Base-by-base conservation (phyloP, 2,329 filamentous ascomycete species). In the Tothia fuscella region DNA sequence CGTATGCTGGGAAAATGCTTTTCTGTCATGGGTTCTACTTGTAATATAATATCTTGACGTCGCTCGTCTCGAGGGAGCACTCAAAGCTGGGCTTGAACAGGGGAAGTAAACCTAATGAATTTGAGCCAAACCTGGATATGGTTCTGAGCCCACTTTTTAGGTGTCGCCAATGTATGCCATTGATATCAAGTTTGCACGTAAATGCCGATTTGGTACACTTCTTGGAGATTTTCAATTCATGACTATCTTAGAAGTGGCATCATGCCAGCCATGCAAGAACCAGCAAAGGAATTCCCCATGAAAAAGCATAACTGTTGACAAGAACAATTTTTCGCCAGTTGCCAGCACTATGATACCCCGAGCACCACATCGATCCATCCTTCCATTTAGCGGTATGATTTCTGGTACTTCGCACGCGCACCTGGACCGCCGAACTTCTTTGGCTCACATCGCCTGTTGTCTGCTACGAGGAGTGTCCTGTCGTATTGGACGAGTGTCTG, bases 381-480 rank as follows among this genome's bases (percentile, higher is more conserved):
- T 39, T 17, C 32, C 51, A 51, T 55, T 86, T 89, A 94, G 88
- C 88, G 86, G 81, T 95, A 94, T 57, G 88, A 94, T 77, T 95
- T 95, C 77, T 96, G 89, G 88, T 86, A 96, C 66, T 88, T 82
- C 64, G 89, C 76, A 65, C 89, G 82, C 65, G 91, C 89, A 79
- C 89, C 89, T 60, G 78, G 82, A 84, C 83, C 84, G 67, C 80
- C 80, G 65, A 86, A 85, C 78, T 95, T 95, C 88, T 96, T 96
- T 72, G 89, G 89, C 79, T 98, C 91, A 71, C 86, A 91, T 60
- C 91, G 85, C 70, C 91, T 83, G 82, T 94, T 95, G 72, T 98
- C 91, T 70, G 91, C 91, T 61, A 98, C 91, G 63, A 98, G 83
- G 56, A 98, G 82, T 65, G 87, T 93, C 64, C 88, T 80, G 77